These are phyloP conservation scores for Solanum aculeatissimum DNA, from an alignment of 305 asterid species.

Conservation along the genomic window DNA sequence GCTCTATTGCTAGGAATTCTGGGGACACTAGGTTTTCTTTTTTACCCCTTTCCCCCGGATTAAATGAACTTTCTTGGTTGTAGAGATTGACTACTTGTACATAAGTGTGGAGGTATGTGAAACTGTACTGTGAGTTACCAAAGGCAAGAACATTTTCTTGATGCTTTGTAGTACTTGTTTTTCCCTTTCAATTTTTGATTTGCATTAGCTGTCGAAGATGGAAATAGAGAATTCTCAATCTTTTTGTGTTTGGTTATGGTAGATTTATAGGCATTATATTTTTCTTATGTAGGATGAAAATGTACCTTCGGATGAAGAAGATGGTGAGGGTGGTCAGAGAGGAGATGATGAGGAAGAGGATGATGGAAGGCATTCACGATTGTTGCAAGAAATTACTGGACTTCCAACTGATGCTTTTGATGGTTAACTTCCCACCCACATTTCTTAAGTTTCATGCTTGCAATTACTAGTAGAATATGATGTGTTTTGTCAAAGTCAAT, in stretches of 20 bases:
- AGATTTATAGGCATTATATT: background rate
- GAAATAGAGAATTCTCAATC: no score
- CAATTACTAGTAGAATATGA: background rate
- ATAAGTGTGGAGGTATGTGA: background rate
- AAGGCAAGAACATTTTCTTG: background rate
- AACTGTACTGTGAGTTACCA: background rate
- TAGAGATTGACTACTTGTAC: no score
- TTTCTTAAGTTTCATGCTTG: background rate
- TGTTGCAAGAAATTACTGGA: slow-evolving; percentile 78
- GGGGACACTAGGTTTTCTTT: background rate
- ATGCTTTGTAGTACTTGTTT: background rate
- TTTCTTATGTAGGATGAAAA: slow-evolving; percentile 46
- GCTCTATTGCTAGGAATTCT: background rate
- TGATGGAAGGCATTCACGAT: slow-evolving; percentile 49
- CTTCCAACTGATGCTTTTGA: slow-evolving; percentile 65
- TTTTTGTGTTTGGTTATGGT: background rate
- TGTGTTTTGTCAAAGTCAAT: background rate
- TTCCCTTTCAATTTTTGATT: background rate
- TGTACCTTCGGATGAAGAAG: slow-evolving; percentile 56
- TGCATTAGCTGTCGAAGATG: background rate
- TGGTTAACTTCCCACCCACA: slow-evolving; percentile 25
- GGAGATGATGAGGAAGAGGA: slow-evolving; percentile 28
- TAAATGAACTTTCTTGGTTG: background rate
- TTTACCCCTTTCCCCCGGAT: background rate
- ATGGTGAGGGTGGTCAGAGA: slow-evolving; percentile 26